These are phyloP conservation scores for Candida adriatica DNA, from an alignment of 805 yeast genomes.

Conservation along the genomic window DNA sequence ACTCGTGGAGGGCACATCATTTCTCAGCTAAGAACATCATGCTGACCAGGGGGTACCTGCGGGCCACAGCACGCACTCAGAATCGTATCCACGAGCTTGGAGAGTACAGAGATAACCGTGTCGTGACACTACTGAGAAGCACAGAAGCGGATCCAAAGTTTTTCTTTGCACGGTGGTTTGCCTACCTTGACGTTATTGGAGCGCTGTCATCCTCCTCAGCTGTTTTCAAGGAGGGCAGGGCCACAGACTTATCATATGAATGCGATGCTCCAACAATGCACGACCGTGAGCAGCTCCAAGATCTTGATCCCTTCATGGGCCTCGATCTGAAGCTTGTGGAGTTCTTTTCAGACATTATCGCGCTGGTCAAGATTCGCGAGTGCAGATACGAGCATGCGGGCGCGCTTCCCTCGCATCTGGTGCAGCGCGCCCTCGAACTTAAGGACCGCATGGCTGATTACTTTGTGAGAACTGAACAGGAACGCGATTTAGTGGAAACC, in stretches of 20 bases:
- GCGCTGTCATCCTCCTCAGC: conserved; percentile 46
- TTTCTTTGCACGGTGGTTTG: conserved; percentile 63
- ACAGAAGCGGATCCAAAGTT: conserved; percentile 27
- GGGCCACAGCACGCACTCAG: conserved; percentile 21
- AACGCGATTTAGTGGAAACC: conserved; percentile 22
- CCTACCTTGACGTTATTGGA: conserved; percentile 59
- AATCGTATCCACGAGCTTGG: conserved; percentile 1
- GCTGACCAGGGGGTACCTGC: conserved; percentile 39
- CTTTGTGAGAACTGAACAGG: conserved; percentile 19
- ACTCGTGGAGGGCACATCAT: conserved; percentile 56
- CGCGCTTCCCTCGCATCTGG: conserved; percentile 4
- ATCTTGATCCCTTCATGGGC: conserved; percentile 59
- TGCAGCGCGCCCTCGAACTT: conserved; percentile 33
- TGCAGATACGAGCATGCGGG: conserved; percentile 13
- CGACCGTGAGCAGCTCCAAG: conserved; percentile 26
- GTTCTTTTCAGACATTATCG: conserved; percentile 42
- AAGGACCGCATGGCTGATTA: conserved; percentile 26
- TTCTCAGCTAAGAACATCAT: conserved; percentile 64
- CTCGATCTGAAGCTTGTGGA: conserved; percentile 60
- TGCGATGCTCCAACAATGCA: conserved; percentile 7
- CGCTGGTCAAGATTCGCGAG: conserved; percentile 29
- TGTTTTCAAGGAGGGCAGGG: conserved; percentile 24
- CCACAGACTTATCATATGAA: conserved; percentile 18
- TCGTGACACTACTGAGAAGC: conserved; percentile 12
- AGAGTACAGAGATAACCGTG: not conserved